Evolutionary conservation across 1,284 basidiomycete genomes (phyloP).

Genomic region (Trametes versicolor): DNA sequence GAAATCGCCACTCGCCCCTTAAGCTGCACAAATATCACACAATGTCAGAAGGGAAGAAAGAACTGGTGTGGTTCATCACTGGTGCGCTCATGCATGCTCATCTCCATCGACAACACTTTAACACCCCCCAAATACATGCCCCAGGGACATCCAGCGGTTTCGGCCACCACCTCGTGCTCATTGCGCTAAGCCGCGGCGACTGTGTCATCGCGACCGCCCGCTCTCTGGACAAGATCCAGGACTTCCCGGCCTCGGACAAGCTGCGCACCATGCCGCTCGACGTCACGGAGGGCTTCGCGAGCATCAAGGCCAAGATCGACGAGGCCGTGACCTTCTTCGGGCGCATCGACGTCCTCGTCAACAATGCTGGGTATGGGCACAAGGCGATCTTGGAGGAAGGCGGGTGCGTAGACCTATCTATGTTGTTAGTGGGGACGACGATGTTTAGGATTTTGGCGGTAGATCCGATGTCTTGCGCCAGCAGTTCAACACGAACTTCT

Average conservation of each 20-base stretch:
- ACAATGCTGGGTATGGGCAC: constrained; percentile 58
- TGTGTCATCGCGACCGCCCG: constrained; percentile 51
- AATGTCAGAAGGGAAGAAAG: background rate
- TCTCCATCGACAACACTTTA: background rate
- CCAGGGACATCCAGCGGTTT: constrained; percentile 47
- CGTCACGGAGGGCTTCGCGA: constrained; percentile 43
- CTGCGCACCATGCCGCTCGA: constrained; percentile 47
- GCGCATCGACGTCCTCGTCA: constrained; percentile 63
- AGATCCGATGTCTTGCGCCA: constrained; percentile 40
- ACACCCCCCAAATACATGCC: background rate
- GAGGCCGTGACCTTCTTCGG: constrained; percentile 54
- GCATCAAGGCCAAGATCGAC: constrained; percentile 48
- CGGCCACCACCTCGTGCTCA: constrained; percentile 44
- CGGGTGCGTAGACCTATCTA: constrained; percentile 39
- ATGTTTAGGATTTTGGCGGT: too few species aligned
- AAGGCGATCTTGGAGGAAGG: constrained; percentile 42
- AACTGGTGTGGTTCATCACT: constrained; percentile 32
- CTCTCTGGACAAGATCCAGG: constrained; percentile 38
- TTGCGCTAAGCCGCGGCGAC: constrained; percentile 45
- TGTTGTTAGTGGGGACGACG: background rate
- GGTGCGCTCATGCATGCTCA: constrained; percentile 19
- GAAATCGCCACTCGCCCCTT: background rate
- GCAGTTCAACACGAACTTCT: constrained; percentile 45
- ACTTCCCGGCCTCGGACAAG: constrained; percentile 36
- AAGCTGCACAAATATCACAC: too few species aligned